phyloP scores from a whole-genome alignment of 768 basidiomycete species.

The Boletus fagicola region DNA sequence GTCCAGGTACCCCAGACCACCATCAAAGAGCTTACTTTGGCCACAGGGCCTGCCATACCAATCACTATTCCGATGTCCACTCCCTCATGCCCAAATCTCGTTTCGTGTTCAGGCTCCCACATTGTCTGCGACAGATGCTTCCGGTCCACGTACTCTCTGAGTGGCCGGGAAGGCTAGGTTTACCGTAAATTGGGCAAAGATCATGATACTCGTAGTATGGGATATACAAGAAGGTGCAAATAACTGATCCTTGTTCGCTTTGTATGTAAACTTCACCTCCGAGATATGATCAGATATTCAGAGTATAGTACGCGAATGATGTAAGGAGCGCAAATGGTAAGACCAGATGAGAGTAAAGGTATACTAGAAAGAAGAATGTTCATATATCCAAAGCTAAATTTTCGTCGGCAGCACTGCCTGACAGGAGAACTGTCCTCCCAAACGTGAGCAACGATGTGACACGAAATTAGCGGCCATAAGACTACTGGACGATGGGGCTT shows the following conservation, averaged over 20 bases:
- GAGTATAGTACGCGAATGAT: not conserved
- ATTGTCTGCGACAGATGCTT: not conserved
- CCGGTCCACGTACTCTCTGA: not conserved
- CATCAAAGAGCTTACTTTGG: too few species aligned
- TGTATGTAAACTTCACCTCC: not conserved
- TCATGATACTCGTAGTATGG: not conserved
- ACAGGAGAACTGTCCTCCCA: not conserved
- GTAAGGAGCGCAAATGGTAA: not conserved
- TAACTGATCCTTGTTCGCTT: not conserved
- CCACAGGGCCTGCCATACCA: too few species aligned
- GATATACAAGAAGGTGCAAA: not conserved
- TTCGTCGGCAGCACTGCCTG: not conserved
- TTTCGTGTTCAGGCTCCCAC: not conserved
- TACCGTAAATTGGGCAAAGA: not conserved
- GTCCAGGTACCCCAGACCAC: too few species aligned
- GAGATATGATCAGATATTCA: not conserved
- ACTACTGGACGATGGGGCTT: slow-evolving; percentile 7
- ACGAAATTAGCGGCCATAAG: not conserved
- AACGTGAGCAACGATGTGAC: not conserved
- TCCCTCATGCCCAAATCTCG: too few species aligned
- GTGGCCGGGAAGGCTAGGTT: not conserved
- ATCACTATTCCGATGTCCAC: too few species aligned
- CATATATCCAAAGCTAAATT: not conserved
- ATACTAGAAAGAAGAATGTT: not conserved
- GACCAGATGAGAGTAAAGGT: not conserved